A percentile compares a stretch with the other conserved stretches of the same genome.
These are phyloP conservation scores for Isatis lusitanica DNA, from an alignment of 441 rosid species.

Conservation along the genomic window DNA sequence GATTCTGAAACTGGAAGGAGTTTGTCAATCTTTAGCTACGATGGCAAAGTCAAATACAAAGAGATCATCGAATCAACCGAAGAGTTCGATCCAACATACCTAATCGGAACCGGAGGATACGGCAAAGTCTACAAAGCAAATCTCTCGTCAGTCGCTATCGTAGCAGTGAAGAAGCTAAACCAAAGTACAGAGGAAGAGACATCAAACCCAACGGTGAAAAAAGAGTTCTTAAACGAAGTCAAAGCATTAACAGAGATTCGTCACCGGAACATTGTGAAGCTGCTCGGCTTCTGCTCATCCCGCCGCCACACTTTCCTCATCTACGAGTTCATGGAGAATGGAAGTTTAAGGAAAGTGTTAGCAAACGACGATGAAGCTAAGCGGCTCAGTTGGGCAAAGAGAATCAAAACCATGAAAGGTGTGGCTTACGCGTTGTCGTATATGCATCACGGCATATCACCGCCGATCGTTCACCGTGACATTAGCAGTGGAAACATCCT, in stretches of 20 bases:
- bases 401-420: slow-evolving; percentile 33
- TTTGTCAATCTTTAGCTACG: too few species aligned
- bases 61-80: slow-evolving; percentile 33
- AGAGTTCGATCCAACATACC: slow-evolving; percentile 10
- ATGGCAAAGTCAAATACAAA: slow-evolving; percentile 29
- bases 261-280: slow-evolving; percentile 41
- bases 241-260: slow-evolving; percentile 33
- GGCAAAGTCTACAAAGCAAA: slow-evolving; percentile 34
- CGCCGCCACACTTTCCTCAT: slow-evolving; percentile 25
- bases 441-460: slow-evolving; percentile 36
- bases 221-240: slow-evolving; percentile 32
- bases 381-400: slow-evolving; percentile 25
- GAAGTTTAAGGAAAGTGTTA: slow-evolving; percentile 29
- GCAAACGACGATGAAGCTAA: slow-evolving; percentile 20
- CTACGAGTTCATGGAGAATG: slow-evolving; percentile 40
- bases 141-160: not conserved
- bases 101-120: slow-evolving; percentile 19
- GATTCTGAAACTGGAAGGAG: slow-evolving; percentile 11
- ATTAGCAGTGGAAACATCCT: slow-evolving; percentile 37
- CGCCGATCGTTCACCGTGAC: slow-evolving; percentile 37
- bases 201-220: not conserved
- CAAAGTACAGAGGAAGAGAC: not conserved
- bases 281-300: slow-evolving; percentile 36
- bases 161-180: slow-evolving; percentile 34
- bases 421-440: slow-evolving; percentile 35